These are phyloP conservation scores for Corrigiola litoralis DNA, from an alignment of 179 eudicot genomes.

Conservation along the genomic window DNA sequence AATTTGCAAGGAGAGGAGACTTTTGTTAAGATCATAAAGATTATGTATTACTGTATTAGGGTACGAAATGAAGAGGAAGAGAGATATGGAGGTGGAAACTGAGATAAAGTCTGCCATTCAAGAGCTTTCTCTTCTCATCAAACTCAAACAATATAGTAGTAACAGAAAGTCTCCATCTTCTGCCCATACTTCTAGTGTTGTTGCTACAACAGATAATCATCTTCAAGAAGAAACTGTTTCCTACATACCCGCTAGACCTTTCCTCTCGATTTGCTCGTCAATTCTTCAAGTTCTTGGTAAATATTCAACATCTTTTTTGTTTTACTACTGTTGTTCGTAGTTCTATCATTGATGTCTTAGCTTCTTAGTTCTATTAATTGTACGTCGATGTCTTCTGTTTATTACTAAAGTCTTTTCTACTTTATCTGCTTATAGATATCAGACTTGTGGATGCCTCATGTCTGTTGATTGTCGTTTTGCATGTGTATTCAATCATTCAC, in stretches of 20 bases:
- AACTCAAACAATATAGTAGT: slow-evolving; percentile 1
- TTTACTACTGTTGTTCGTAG: not conserved
- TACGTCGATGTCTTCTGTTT: not conserved
- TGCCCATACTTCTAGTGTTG: not conserved
- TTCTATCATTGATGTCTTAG: no score
- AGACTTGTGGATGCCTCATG: slow-evolving; percentile 25
- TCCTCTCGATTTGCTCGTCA: slow-evolving; percentile 43
- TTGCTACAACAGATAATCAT: not conserved
- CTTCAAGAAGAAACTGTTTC: slow-evolving; percentile 6
- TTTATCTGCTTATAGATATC: not conserved
- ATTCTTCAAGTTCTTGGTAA: slow-evolving; percentile 70
- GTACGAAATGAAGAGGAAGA: slow-evolving; percentile 40
- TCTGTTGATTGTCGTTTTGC: slow-evolving; percentile 16
- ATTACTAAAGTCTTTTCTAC: not conserved
- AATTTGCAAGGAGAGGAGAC: not conserved
- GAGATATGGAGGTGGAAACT: slow-evolving; percentile 41
- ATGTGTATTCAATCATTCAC: slow-evolving; percentile 5
- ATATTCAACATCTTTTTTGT: no score
- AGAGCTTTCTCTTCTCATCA: slow-evolving; percentile 44
- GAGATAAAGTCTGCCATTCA: slow-evolving; percentile 56
- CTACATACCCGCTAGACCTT: slow-evolving; percentile 43
- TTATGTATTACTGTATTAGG: not conserved
- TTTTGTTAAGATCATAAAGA: not conserved
- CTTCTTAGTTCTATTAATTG: no score
- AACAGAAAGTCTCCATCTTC: not conserved